Base-by-base conservation (phyloP, 169 alveolate genomes). In the Babesia bigemina region DNA sequence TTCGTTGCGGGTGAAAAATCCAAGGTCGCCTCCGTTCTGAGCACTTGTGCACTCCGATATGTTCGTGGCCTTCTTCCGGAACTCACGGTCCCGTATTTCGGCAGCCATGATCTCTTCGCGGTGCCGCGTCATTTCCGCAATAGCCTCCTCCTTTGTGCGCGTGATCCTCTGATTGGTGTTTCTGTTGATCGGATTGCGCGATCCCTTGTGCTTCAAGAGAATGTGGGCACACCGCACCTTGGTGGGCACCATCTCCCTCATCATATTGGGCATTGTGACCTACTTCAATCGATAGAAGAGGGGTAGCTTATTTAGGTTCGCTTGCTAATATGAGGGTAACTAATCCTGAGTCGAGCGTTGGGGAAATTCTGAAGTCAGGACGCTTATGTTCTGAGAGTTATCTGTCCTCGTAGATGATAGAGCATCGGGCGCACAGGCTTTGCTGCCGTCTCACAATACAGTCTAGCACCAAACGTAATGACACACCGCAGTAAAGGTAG, bases 11-110 rank as follows among this genome's bases (percentile, higher is more conserved):
- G 91, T 88, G 66, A 94, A 95, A 59, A 62, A 55, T 14, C 96
- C 96, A 36, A 94, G 85, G 63, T 95, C 97, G 4, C 98, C 98
- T 3, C 97, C 97, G 29, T 79, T 66, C 59, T 82, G 91, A 55
- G 95, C 95, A 55, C 93, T 86, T 67, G 86, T 95, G 90, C 87
- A 92, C 96, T 77, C 95, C 66, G 85, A 85, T 61, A 65, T 91
- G 79, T 50, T 53, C 39, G 61, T 95, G 92, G 63, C 94, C 58
- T 58, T 72, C 75, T 49, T 76, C 90, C 66, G 92, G 91, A 71
- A 78, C 73, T 49, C 91, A 70, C 66, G 84, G 71, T 60, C 91
- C 71, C 36, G 75, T 17, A 17, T 58, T 14, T 7, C 63, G 13
- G 81, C 86, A 56, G 39, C 67, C 77, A 70, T 78, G 26, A 94